Conservation (phyloP, 2,329 filamentous ascomycete species). For the Cladosporium oxysporum region DNA sequence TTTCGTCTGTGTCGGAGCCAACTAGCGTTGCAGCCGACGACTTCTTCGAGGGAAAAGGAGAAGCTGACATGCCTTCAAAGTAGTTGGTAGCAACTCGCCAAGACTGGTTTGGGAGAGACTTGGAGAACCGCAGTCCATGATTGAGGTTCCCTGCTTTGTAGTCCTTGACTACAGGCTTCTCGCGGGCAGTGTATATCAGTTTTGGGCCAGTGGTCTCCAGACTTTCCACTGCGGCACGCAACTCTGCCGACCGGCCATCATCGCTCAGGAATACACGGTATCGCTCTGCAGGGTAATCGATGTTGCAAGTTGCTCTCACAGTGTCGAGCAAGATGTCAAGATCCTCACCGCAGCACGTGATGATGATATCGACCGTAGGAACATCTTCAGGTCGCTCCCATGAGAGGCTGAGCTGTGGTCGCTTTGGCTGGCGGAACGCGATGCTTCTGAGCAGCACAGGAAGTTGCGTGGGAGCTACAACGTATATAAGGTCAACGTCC, state of each 20-base stretch:
- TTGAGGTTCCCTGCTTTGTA: slow-evolving; percentile 66
- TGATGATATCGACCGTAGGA: slow-evolving; percentile 47
- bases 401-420: slow-evolving; percentile 10
- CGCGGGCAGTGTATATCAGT: slow-evolving; percentile 46
- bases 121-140: slow-evolving; percentile 21
- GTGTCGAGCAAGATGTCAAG: slow-evolving; percentile 46
- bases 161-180: slow-evolving; percentile 46
- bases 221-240: slow-evolving; percentile 40
- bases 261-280: slow-evolving; percentile 45
- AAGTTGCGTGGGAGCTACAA: slow-evolving; percentile 12
- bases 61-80: background rate
- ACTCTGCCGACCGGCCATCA: slow-evolving; percentile 39
- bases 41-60: slow-evolving; percentile 14
- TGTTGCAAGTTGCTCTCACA: slow-evolving; percentile 39
- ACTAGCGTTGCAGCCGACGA: slow-evolving; percentile 45
- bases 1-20: slow-evolving; percentile 13
- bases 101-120: background rate
- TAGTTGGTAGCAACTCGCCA: background rate
- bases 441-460: slow-evolving; percentile 15
- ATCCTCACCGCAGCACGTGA: slow-evolving; percentile 49
- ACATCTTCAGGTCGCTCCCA: slow-evolving; percentile 28
- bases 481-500: background rate
- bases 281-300: slow-evolving; percentile 43
- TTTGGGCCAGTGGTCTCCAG: slow-evolving; percentile 37
- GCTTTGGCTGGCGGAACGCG: slow-evolving; percentile 4